Evolutionary conservation across 192 early-diverging fungal genomes (phyloP), one percentile per base, ranked within the genome.

Genomic region (Coemansia sp.): DNA sequence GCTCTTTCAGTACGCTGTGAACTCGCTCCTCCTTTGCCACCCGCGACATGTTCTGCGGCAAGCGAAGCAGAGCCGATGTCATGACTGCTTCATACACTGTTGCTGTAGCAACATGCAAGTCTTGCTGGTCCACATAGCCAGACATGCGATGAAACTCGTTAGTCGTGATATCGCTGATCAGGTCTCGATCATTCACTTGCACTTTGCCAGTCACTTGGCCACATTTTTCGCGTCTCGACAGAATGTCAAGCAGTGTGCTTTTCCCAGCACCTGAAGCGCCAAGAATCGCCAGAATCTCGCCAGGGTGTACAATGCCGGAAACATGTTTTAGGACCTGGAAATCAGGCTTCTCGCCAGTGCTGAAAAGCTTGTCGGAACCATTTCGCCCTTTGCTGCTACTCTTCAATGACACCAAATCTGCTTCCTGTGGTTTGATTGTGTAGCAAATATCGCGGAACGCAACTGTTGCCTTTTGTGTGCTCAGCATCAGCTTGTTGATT

Each of bases 261-360:
- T 97, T 97, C 7, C 95, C 95, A 0, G 95, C 95, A 9, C 92
- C 92, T 15, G 92, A 93, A 3, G 89, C 91, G 6, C 93, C 95
- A 87, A 97, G 91, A 50, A 97, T 93, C 20, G 95, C 95, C 84
- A 94, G 85, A 6, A 97, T 84, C 64, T 95, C 82, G 9, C 95
- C 95, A 0, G 94, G 88, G 10, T 79, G 62, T 3, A 92, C 94
- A 11, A 88, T 57, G 1, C 95, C 95, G 13, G 83, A 84, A 0
- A 95, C 84, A 7, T 79, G 79, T 4, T 87, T 66, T 15, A 94
- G 62, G 4, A 94, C 75, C 44, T 71, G 50, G 20, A 70, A 22
- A 27, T 63, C 22, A 0, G 40, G 5, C 22, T 47, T 47, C 6
- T 47, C 22, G 1, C 22, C 31, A 8, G 31, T 3, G 4, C 17